Base-by-base conservation (phyloP, 768 basidiomycete genomes). In the Plicaturopsis crispa region DNA sequence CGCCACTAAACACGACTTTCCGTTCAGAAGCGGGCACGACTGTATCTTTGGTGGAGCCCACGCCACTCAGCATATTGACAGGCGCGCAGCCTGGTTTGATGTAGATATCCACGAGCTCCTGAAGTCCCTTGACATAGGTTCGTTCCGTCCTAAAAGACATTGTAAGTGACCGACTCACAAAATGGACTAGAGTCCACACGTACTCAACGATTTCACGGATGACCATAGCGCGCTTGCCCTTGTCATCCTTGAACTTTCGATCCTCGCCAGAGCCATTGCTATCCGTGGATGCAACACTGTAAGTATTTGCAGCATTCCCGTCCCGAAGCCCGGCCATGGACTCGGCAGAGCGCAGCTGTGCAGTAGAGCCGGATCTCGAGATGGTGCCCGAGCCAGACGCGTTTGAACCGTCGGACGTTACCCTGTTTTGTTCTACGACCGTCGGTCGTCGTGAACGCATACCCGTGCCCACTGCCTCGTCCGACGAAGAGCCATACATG, bases 21-120 rank as follows among this genome's bases (percentile, higher is more conserved):
- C 96, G 75, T 59, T 99, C 96, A 0, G 80, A 53, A 11, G 75
- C 65, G 22, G 96, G 94, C 5, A 99, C 73, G 18, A 93, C 67
- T 0, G 87, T 87, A 41, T 97, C 94, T 54, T 82, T 84, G 45
- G 67, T 69, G 6, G 83, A 78, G 13, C 80, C 73, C 10, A 82
- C 80, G 38, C 77, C 76, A 32, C 82, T 75, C 22, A 85, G 70
- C 17, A 82, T 59, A 47, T 79, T 84, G 39, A 84, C 78, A 3
- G 81, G 70, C 18, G 73, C 73, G 7, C 76, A 68, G 4, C 84
- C 82, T 31, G 92, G 91, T 53, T 79, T 84, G 62, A 98, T 86
- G 54, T 98, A 99, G 36, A 99, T 94, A 42, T 90, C 86, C 35
- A 93, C 80, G 6, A 99, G 76, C 57, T 96, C 94, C 52, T 88